These are phyloP conservation scores for Aspergillus carbonarius DNA, from an alignment of 2,329 filamentous ascomycete genomes.

Conservation along the genomic window DNA sequence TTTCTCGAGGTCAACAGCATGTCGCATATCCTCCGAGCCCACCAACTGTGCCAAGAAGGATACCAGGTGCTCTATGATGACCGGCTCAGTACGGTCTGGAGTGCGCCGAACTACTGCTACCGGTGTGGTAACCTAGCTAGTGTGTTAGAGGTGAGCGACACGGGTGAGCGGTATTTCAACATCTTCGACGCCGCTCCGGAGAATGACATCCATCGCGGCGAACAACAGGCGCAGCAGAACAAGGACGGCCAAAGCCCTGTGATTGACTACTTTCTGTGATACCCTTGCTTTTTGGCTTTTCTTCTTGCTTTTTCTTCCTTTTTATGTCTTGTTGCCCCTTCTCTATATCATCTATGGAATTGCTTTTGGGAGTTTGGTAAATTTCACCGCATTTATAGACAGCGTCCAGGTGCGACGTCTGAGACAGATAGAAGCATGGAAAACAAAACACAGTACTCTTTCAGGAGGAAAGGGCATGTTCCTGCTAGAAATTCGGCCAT, in stretches of 20 bases:
- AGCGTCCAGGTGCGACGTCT: slow-evolving; percentile 19
- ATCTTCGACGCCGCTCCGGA: slow-evolving; percentile 96
- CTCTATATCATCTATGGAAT: not conserved
- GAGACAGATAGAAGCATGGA: slow-evolving; percentile 12
- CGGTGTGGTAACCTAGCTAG: slow-evolving; percentile 96
- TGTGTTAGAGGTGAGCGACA: slow-evolving; percentile 92
- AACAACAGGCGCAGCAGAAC: slow-evolving; percentile 69
- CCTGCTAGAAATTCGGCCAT: too few species aligned
- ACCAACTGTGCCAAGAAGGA: slow-evolving; percentile 96
- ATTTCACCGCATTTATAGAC: slow-evolving; percentile 29
- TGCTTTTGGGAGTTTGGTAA: slow-evolving; percentile 30
- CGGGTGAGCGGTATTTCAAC: slow-evolving; percentile 92
- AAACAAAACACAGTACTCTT: slow-evolving; percentile 11
- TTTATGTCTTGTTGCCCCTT: not conserved
- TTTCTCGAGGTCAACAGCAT: slow-evolving; percentile 97
- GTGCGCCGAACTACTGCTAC: slow-evolving; percentile 94
- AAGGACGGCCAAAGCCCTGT: slow-evolving; percentile 70
- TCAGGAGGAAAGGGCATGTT: too few species aligned
- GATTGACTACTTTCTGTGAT: slow-evolving; percentile 70
- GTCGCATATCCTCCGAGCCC: slow-evolving; percentile 96
- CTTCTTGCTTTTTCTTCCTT: not conserved
- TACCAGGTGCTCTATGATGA: slow-evolving; percentile 98
- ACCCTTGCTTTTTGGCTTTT: slow-evolving; percentile 27
- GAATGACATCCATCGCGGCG: slow-evolving; percentile 77
- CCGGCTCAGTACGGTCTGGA: slow-evolving; percentile 93